phyloP scores from a whole-genome alignment of 1,284 basidiomycete genomes.

The Trametes pubescens region DNA sequence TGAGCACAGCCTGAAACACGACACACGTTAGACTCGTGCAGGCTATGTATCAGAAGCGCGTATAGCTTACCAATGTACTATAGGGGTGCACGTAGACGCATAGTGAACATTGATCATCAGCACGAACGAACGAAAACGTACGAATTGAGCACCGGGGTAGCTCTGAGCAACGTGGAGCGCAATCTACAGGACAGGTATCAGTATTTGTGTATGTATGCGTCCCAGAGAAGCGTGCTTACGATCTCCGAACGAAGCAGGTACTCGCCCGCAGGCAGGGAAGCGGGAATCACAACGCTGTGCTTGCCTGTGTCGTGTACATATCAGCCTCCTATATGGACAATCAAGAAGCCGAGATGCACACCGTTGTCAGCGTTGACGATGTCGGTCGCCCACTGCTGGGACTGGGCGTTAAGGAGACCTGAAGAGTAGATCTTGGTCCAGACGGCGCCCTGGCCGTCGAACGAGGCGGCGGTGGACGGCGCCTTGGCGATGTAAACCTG shows the following conservation, averaged over 20 bases:
- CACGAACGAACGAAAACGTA: slow-evolving; percentile 20
- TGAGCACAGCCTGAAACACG: slow-evolving; percentile 45
- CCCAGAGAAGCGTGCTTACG: slow-evolving; percentile 38
- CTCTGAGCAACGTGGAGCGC: slow-evolving; percentile 53
- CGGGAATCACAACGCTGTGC: slow-evolving; percentile 54
- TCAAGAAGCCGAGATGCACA: slow-evolving; percentile 21
- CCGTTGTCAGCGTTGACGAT: slow-evolving; percentile 54
- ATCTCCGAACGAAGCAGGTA: slow-evolving; percentile 60
- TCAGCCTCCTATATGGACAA: not conserved
- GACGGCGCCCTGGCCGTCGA: slow-evolving; percentile 56
- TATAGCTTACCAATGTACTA: slow-evolving; percentile 47
- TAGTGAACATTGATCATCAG: not conserved
- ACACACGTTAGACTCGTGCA: not conserved
- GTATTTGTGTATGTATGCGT: not conserved
- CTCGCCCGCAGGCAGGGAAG: slow-evolving; percentile 56
- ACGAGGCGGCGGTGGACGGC: slow-evolving; percentile 52
- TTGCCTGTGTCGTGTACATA: slow-evolving; percentile 43
- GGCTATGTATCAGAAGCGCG: not conserved
- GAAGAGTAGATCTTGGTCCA: slow-evolving; percentile 63
- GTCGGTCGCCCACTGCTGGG: slow-evolving; percentile 55
- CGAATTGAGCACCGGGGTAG: slow-evolving; percentile 56
- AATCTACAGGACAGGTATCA: slow-evolving; percentile 40
- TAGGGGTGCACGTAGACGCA: too few species aligned
- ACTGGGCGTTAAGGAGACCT: slow-evolving; percentile 50
- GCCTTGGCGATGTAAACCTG: slow-evolving; percentile 61